Conservation (phyloP, 768 basidiomycete genomes). For the Pholiota conissans region DNA sequence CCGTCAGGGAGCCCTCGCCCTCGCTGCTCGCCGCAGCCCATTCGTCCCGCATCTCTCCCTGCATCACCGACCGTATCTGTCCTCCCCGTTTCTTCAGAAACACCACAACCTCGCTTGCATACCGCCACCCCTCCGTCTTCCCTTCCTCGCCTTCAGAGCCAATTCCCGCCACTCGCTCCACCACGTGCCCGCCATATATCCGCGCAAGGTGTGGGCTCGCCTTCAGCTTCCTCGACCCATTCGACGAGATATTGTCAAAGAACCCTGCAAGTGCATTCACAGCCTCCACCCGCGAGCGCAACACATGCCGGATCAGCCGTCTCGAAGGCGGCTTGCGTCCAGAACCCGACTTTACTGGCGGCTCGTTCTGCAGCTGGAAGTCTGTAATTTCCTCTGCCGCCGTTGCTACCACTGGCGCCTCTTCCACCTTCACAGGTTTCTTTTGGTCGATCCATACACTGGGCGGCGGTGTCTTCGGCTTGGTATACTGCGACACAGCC, state of each 20-base stretch:
- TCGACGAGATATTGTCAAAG: slow-evolving; percentile 60
- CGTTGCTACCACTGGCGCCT: slow-evolving; percentile 19
- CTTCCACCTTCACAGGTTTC: background rate
- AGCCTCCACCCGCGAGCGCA: slow-evolving; percentile 84
- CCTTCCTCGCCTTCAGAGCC: slow-evolving; percentile 24
- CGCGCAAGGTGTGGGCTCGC: slow-evolving; percentile 49
- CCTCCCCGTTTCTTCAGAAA: slow-evolving; percentile 76
- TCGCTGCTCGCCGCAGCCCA: slow-evolving; percentile 72
- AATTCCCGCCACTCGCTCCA: slow-evolving; percentile 35
- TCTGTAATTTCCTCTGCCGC: slow-evolving; percentile 18
- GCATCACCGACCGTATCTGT: slow-evolving; percentile 54
- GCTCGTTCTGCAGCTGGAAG: slow-evolving; percentile 35
- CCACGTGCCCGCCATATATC: slow-evolving; percentile 44
- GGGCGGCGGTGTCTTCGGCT: slow-evolving; percentile 61
- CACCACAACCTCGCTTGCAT: slow-evolving; percentile 67
- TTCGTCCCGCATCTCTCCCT: slow-evolving; percentile 52
- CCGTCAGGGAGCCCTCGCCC: slow-evolving; percentile 43
- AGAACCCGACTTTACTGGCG: slow-evolving; percentile 36
- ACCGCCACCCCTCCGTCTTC: slow-evolving; percentile 53
- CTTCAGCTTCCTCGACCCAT: slow-evolving; percentile 36
- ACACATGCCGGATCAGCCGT: slow-evolving; percentile 84
- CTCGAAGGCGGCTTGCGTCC: slow-evolving; percentile 69
- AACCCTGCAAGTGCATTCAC: slow-evolving; percentile 72
- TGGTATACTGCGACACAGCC: slow-evolving; percentile 74
- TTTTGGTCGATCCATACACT: slow-evolving; percentile 69